Conservation (phyloP, 2,329 filamentous ascomycete species). For the Fusarium sp. region DNA sequence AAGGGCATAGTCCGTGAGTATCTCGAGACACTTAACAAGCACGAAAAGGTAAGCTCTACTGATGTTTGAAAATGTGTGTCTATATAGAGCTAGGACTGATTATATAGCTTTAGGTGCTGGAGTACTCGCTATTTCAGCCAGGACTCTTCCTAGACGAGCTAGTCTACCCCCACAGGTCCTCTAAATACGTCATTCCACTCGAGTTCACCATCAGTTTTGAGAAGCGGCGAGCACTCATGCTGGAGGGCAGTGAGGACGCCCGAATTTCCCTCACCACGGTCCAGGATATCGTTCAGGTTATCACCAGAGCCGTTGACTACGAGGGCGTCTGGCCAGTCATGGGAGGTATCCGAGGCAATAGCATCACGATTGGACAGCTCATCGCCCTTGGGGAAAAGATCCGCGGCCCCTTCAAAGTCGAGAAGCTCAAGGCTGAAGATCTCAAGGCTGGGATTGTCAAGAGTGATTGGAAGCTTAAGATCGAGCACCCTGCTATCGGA, state of each 20-base stretch:
- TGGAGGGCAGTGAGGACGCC: conserved; percentile 52
- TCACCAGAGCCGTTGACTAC: conserved; percentile 56
- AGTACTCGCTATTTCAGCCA: conserved; percentile 67
- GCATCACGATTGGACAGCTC: conserved; percentile 49
- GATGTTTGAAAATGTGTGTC: conserved; percentile 35
- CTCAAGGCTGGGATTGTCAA: conserved; percentile 24
- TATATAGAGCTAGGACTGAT: background rate
- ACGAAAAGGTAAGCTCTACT: conserved; percentile 49
- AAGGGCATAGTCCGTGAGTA: conserved; percentile 64
- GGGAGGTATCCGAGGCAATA: conserved; percentile 55
- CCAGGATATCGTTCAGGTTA: conserved; percentile 54
- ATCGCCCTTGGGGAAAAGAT: conserved; percentile 53
- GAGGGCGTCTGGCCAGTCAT: conserved; percentile 55
- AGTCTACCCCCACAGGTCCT: conserved; percentile 58
- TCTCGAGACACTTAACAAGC: conserved; percentile 61
- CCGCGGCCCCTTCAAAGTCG: conserved; percentile 49
- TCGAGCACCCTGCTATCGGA: conserved; percentile 19
- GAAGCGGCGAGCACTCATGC: conserved; percentile 54
- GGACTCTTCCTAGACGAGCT: conserved; percentile 67
- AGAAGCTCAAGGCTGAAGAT: conserved; percentile 23
- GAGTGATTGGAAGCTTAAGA: conserved; percentile 39
- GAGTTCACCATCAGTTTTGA: conserved; percentile 49
- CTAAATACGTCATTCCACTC: conserved; percentile 48
- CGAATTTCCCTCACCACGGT: conserved; percentile 57
- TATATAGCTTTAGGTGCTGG: conserved; percentile 52